A percentile compares a stretch with the other conserved stretches of the same genome.
phyloP scores from a whole-genome alignment of 345 rosid species.

The Mallotus nudiflorus region DNA sequence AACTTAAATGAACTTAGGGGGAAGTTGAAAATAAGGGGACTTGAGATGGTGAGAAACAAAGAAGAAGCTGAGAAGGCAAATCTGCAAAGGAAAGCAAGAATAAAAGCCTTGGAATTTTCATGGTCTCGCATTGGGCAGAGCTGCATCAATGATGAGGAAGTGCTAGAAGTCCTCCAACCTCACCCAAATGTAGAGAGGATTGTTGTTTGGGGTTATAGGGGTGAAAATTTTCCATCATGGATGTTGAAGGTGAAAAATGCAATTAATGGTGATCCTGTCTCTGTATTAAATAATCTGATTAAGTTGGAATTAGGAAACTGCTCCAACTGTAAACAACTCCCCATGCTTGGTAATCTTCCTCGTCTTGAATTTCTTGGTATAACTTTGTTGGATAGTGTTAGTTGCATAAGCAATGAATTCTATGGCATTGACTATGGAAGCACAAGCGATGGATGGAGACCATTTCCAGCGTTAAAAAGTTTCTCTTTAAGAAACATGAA shows the following conservation, averaged over 20 bases:
- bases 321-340: not conserved
- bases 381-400: not conserved
- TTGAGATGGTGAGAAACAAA: constrained; percentile 10
- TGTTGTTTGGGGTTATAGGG: constrained; percentile 9
- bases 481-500: not conserved
- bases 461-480: constrained; percentile 18
- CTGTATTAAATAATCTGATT: not conserved
- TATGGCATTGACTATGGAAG: no score
- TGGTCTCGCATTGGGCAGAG: not conserved
- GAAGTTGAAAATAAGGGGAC: not conserved
- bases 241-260: not conserved
- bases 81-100: not conserved
- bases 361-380: not conserved
- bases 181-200: not conserved
- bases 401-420: constrained; percentile 1
- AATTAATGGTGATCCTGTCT: not conserved
- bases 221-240: constrained; percentile 13
- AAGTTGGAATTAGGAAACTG: not conserved
- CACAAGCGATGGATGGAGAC: not conserved
- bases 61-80: constrained; percentile 21
- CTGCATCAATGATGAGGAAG: constrained; percentile 13
- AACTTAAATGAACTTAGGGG: no score
- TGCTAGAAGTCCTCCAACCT: constrained; percentile 25
- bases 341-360: constrained; percentile 3
- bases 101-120: not conserved